Conservation (phyloP, 257 asterid species). For the Nicotiana sylvestris region DNA sequence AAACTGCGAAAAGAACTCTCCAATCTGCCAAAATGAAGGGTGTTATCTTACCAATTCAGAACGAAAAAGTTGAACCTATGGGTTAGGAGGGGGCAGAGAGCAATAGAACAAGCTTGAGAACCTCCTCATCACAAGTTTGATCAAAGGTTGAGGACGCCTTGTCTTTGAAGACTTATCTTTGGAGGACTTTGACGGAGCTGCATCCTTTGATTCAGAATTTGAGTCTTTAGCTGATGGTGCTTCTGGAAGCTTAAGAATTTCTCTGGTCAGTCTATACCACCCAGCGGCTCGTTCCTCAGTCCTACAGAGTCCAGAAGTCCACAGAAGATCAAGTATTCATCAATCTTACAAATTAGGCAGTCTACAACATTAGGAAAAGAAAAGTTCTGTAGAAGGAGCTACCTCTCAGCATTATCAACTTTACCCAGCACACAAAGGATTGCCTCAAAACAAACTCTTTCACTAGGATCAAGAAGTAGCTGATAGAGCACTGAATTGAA, state of each 20-base stretch:
- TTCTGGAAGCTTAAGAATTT: constrained; percentile 91
- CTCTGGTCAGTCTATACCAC: constrained; percentile 92
- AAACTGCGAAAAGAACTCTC: constrained; percentile 95
- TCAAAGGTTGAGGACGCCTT: constrained; percentile 91
- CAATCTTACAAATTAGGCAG: not conserved
- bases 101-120: constrained; percentile 18
- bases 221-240: constrained; percentile 71
- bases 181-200: constrained; percentile 51
- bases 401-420: constrained; percentile 89
- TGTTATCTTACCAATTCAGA: not conserved
- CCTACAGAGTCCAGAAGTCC: constrained; percentile 34
- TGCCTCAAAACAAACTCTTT: constrained; percentile 98
- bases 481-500: constrained; percentile 87
- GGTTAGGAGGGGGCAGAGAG: constrained; percentile 3
- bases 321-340: not conserved
- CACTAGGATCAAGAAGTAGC: constrained; percentile 96
- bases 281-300: constrained; percentile 98
- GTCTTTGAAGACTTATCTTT: constrained; percentile 80
- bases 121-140: constrained; percentile 99
- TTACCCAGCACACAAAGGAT: constrained; percentile 91
- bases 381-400: constrained; percentile 12
- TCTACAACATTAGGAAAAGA: constrained; percentile 2
- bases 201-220: constrained; percentile 61
- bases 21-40: constrained; percentile 46
- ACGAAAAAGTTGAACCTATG: not conserved